Conservation (phyloP, 2,329 filamentous ascomycete genomes). For the Pezizomycotina sp. region DNA sequence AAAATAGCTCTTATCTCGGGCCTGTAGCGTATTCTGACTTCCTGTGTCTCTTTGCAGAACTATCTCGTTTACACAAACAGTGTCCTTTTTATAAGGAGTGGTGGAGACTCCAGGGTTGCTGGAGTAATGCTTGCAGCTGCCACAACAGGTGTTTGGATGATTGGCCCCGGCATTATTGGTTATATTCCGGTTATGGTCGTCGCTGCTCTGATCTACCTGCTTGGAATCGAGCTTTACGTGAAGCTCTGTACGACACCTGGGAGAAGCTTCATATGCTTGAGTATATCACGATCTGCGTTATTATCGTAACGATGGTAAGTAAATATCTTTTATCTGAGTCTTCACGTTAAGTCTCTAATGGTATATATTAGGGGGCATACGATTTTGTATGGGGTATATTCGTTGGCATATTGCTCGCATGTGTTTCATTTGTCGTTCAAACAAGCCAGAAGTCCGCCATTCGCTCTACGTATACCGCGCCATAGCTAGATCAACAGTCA, state of each 20-base stretch:
- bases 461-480: slow-evolving; percentile 73
- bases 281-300: slow-evolving; percentile 55
- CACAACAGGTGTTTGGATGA: slow-evolving; percentile 66
- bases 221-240: slow-evolving; percentile 84
- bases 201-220: slow-evolving; percentile 80
- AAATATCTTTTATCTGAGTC: background rate
- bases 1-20: slow-evolving; percentile 1
- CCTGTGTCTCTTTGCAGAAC: slow-evolving; percentile 43
- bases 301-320: background rate
- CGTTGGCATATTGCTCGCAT: slow-evolving; percentile 78
- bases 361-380: slow-evolving; percentile 42
- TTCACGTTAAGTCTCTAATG: background rate
- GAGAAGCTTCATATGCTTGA: slow-evolving; percentile 76
- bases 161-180: slow-evolving; percentile 75
- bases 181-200: slow-evolving; percentile 96
- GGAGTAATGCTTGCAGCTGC: slow-evolving; percentile 67
- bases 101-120: slow-evolving; percentile 70
- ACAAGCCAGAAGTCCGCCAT: slow-evolving; percentile 81
- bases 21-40: background rate
- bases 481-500: slow-evolving; percentile 78
- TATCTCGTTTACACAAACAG: slow-evolving; percentile 97
- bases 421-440: slow-evolving; percentile 78
- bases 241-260: slow-evolving; percentile 76
- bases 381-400: slow-evolving; percentile 94
- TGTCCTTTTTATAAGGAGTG: slow-evolving; percentile 86